Conservation (phyloP, 768 basidiomycete genomes). For the Rhodotorula kratochvilovae region DNA sequence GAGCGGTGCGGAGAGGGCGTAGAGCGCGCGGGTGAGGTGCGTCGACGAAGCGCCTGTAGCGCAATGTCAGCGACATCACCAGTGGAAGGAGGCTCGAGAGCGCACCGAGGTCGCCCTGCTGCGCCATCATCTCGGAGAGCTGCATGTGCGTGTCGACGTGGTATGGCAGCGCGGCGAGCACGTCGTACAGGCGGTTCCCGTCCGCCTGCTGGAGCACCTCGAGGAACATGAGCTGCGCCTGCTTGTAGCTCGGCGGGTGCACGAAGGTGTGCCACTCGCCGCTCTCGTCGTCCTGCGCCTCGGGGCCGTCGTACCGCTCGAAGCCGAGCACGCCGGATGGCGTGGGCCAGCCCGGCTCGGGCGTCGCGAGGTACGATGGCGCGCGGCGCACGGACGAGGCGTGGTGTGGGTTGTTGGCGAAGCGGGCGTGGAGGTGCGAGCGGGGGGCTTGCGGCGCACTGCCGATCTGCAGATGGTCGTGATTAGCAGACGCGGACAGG, state of each 20-base stretch:
- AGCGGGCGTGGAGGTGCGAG: constrained; percentile 32
- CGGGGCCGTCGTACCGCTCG: constrained; percentile 24
- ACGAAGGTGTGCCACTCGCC: constrained; percentile 84
- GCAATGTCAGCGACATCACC: background rate
- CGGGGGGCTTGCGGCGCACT: background rate
- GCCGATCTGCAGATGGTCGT: background rate
- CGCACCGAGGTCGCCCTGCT: constrained; percentile 69
- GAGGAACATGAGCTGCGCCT: constrained; percentile 50
- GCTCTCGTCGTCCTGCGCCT: constrained; percentile 7
- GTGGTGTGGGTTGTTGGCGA: constrained; percentile 43
- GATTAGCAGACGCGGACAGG: background rate
- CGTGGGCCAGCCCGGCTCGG: constrained; percentile 70
- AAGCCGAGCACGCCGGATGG: constrained; percentile 35
- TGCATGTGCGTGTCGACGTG: constrained; percentile 89
- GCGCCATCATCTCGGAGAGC: constrained; percentile 73
- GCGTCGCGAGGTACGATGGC: constrained; percentile 61
- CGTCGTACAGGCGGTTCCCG: constrained; percentile 56
- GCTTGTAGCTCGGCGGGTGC: constrained; percentile 77
- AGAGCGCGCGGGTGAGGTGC: constrained; percentile 83
- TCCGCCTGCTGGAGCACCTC: constrained; percentile 42
- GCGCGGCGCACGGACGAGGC: constrained; percentile 31
- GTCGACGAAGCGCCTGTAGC: constrained; percentile 52
- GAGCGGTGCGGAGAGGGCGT: constrained; percentile 81
- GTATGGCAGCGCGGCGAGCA: constrained; percentile 76
- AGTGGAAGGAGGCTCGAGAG: background rate